Percentiles rank a stretch among this genome's conserved stretches.
phyloP scores from a whole-genome alignment of 2,329 filamentous ascomycete genomes.

The Xylariomycetidae sp. region DNA sequence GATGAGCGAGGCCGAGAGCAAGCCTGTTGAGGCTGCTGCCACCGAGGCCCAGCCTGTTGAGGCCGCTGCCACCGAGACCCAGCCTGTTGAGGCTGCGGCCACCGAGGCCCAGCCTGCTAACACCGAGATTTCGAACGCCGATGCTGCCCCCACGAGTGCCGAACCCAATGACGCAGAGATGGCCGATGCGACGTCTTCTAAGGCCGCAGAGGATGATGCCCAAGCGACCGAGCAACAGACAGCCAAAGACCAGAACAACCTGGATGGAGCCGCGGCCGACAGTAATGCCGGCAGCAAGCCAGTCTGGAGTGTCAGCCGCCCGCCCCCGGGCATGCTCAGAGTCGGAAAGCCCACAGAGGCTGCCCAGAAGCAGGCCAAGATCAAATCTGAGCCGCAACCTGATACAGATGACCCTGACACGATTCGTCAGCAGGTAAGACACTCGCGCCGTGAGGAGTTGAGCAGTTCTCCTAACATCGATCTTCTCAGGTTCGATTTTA shows the following conservation, averaged over 20 bases:
- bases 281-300: too few species aligned
- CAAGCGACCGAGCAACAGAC: conserved; percentile 20
- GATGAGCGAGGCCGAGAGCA: conserved; percentile 33
- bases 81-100: conserved; percentile 1
- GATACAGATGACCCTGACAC: conserved; percentile 71
- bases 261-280: too few species aligned
- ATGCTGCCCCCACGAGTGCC: not conserved
- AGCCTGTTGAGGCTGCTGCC: conserved; percentile 31
- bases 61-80: not conserved
- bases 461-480: conserved; percentile 1
- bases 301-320: too few species aligned
- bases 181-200: conserved; percentile 1
- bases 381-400: conserved; percentile 66
- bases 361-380: conserved; percentile 34
- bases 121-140: conserved; percentile 1
- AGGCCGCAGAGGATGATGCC: conserved; percentile 17
- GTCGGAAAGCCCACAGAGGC: conserved; percentile 39
- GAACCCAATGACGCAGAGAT: not conserved
- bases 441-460: conserved; percentile 2
- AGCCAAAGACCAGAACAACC: conserved; percentile 20
- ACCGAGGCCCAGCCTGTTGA: conserved; percentile 7
- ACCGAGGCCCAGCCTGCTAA: conserved; percentile 3
- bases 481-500: conserved; percentile 42
- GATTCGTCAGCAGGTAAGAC: conserved; percentile 73
- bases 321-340: conserved; percentile 34